Evolutionary conservation across 2,329 filamentous ascomycete genomes (phyloP).

Genomic region (Zarea fungicola): DNA sequence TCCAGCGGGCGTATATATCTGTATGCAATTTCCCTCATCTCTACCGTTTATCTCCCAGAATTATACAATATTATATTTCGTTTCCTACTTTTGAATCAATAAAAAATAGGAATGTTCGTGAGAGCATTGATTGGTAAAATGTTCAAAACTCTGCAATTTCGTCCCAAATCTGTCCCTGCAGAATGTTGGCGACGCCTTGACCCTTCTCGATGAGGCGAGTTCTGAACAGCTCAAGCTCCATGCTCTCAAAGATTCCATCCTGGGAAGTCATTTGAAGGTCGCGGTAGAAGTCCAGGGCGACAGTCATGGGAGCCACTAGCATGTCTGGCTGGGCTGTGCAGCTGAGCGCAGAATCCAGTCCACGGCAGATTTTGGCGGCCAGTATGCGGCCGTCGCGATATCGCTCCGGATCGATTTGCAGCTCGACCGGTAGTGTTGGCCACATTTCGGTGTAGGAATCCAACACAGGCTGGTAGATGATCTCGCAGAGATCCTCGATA

Average conservation of each 20-base stretch:
- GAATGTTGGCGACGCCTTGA: slow-evolving; percentile 33
- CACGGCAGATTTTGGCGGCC: slow-evolving; percentile 46
- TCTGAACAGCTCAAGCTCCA: slow-evolving; percentile 40
- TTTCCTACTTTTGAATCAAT: neutral
- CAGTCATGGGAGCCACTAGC: slow-evolving; percentile 37
- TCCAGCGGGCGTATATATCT: slow-evolving; percentile 4
- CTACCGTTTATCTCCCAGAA: neutral
- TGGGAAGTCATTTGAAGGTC: slow-evolving; percentile 33
- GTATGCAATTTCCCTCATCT: neutral
- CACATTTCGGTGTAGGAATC: slow-evolving; percentile 36
- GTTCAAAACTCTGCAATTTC: slow-evolving; percentile 23
- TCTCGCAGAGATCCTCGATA: slow-evolving; percentile 40
- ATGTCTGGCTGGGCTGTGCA: slow-evolving; percentile 43
- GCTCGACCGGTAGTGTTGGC: slow-evolving; percentile 31
- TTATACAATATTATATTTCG: slow-evolving; percentile 7
- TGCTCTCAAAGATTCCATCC: slow-evolving; percentile 38
- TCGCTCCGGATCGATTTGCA: slow-evolving; percentile 36
- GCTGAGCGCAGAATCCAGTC: slow-evolving; percentile 42
- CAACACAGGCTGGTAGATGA: slow-evolving; percentile 39
- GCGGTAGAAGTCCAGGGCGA: slow-evolving; percentile 38
- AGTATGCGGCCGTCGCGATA: slow-evolving; percentile 41
- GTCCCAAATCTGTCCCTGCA: slow-evolving; percentile 36
- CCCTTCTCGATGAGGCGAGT: slow-evolving; percentile 34
- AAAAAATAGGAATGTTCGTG: neutral
- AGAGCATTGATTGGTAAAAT: neutral